Evolutionary conservation across 768 basidiomycete genomes (phyloP), one percentile per base, ranked within the genome.

Genomic region (Boletus eberwhitei): DNA sequence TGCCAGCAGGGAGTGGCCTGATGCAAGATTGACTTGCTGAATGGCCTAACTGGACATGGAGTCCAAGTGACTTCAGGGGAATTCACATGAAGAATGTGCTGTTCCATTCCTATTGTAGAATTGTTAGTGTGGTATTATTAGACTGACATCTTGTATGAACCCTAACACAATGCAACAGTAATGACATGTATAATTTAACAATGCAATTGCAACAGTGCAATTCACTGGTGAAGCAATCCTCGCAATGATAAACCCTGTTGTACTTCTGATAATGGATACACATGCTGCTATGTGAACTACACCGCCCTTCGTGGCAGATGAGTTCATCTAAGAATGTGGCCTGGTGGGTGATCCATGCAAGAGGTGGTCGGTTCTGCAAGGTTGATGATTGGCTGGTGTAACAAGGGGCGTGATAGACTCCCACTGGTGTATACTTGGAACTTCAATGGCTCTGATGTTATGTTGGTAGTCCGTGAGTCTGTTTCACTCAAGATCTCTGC

Each of bases 1-100:
- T 4, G 3, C 8, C 21, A 34, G 52, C 42, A 16, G 32, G 22
- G 1, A 59, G 4, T 8, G 51, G 52, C 7, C 39, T 54, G 5
- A 54, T 36, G 48, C 73, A 73, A 4, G 2, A 1, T 6, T 55
- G 35, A 22, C 49, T 50, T 6, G 32, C 14, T 8, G 41, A 35
- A 29, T 71, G 68, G 0, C 68, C 69, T 29, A 70, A 54, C 22
- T 67, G 67, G 4, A 67, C 36, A 2, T 50, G 53, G 2, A 70
- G 50, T 2, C 70, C 67, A 2, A 70, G n/a, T 1, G 29, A 24
- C 35, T 65, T 67, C 8, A 70, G 54, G 8, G 48, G 36, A 1
- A 50, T 38, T 5, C 38, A 24, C 26, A 55, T 39, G 19, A 66
- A 70, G 38, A 53, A 65, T 8, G 29, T 5, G 1, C 58, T 54